These are phyloP conservation scores for Lathyrus tuberosus DNA, from an alignment of 306 rosid genomes.

Conservation along the genomic window DNA sequence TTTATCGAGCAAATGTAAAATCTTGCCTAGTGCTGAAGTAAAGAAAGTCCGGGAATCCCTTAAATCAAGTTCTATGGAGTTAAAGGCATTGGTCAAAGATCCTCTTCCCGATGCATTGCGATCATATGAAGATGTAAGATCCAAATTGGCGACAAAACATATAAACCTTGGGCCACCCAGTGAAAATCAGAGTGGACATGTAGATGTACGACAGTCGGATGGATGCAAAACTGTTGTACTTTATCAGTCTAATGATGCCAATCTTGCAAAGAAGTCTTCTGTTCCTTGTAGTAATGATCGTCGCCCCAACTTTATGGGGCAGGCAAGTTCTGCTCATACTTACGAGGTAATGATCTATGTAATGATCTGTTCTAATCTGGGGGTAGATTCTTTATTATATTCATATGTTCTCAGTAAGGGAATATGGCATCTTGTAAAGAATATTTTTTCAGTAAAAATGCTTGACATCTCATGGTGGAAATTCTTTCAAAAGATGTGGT, in stretches of 20 bases:
- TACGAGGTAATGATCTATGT: constrained; percentile 58
- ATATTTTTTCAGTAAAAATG: background rate
- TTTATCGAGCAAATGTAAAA: constrained; percentile 26
- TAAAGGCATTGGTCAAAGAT: constrained; percentile 62
- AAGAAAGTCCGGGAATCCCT: constrained; percentile 63
- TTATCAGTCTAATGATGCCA: constrained; percentile 43
- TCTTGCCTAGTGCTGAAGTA: constrained; percentile 49
- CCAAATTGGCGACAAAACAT: constrained; percentile 47
- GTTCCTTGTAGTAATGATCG: constrained; percentile 34
- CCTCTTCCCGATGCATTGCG: constrained; percentile 77
- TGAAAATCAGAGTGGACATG: constrained; percentile 43
- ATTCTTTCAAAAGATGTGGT: constrained; percentile 9
- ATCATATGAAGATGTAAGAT: constrained; percentile 49
- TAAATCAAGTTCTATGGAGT: constrained; percentile 61
- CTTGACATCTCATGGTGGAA: constrained; percentile 12
- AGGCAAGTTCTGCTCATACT: constrained; percentile 51
- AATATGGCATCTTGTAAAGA: no score
- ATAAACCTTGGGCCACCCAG: constrained; percentile 32
- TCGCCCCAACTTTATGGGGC: constrained; percentile 61
- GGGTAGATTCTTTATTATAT: constrained; percentile 30
- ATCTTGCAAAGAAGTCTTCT: constrained; percentile 41
- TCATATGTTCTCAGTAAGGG: no score
- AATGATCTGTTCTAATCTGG: constrained; percentile 21
- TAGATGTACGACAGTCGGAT: constrained; percentile 38
- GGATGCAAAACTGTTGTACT: constrained; percentile 36